A percentile compares a stretch with the other conserved stretches of the same genome.
These are phyloP conservation scores for Solanum dulcamara DNA, from an alignment of 257 asterid species.

Conservation along the genomic window DNA sequence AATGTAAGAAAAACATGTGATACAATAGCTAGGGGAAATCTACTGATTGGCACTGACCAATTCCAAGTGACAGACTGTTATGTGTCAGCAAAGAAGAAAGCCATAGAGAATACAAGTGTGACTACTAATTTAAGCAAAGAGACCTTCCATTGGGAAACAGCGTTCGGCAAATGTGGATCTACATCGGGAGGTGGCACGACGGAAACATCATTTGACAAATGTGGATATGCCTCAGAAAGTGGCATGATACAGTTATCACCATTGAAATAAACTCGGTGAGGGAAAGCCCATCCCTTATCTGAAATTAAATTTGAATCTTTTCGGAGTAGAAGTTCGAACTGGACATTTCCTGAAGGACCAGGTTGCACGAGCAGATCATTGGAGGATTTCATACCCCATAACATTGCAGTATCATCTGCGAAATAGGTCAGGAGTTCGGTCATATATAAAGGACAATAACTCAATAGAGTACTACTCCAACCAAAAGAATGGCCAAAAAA, in stretches of 20 bases:
- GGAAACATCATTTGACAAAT: slow-evolving; percentile 41
- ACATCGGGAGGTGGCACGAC: slow-evolving; percentile 76
- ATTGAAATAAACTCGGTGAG: slow-evolving; percentile 65
- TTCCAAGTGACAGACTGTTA: not conserved
- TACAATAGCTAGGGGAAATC: not conserved
- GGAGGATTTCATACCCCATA: slow-evolving; percentile 65
- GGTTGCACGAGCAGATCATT: slow-evolving; percentile 61
- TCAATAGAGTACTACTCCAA: not conserved
- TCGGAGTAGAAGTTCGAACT: slow-evolving; percentile 67
- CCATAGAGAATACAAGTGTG: slow-evolving; percentile 25
- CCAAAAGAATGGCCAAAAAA: not conserved
- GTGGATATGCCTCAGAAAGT: slow-evolving; percentile 66
- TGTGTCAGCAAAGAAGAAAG: slow-evolving; percentile 26
- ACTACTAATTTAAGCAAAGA: slow-evolving; percentile 27
- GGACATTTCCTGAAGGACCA: slow-evolving; percentile 65
- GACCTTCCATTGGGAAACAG: slow-evolving; percentile 22
- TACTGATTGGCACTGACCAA: not conserved
- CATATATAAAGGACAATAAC: not conserved
- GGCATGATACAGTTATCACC: slow-evolving; percentile 90
- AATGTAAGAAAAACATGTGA: not conserved
- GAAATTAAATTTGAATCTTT: slow-evolving; percentile 66
- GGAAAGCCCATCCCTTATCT: slow-evolving; percentile 82
- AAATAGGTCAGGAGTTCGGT: not conserved
- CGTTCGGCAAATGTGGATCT: slow-evolving; percentile 62
- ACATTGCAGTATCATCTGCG: slow-evolving; percentile 74